Evolutionary conservation across 139 green algal species (phyloP), one percentile per base, ranked within the genome.

Genomic region (Zygnema cylindricum): DNA sequence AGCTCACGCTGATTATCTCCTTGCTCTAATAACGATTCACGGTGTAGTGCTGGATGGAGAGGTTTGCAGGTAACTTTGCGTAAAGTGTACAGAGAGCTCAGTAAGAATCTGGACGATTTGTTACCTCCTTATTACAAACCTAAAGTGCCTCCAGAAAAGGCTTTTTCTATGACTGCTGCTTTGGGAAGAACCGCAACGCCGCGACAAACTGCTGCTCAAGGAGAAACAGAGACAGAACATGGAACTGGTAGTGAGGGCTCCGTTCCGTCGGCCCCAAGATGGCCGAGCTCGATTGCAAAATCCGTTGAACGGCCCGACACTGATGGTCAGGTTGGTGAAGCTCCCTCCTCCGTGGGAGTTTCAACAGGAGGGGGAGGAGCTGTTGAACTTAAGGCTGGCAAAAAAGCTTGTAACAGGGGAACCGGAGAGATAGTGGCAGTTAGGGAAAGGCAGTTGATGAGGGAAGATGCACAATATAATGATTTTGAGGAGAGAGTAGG

Each of bases 41-140:
- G n/a, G n/a, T n/a, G n/a, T n/a, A n/a, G n/a, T n/a, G n/a, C n/a
- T n/a, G n/a, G n/a, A n/a, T 73, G 57, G 25, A 30, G 30, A n/a
- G 22, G 42, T 30, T 32, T 39, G 21, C 83, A 88, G 83, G 83
- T 88, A 63, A 88, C 83, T 41, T 57, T 88, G 76, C 76, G 83
- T 11, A 88, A 88, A 76, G 83, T 88, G 33, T 88, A 88, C 54
- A 88, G 82, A 39, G 83, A 88, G 69, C 69, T 88, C 33, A 32
- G 55, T 33, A 69, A 88, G 69, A 85, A 88, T 36, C 33, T 88
- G 1, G 83, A 88, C 32, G 43, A 76, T 25, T 69, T 88, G 69
- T 76, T 88, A 35, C 83, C 83, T 25, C 21, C 32, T 21, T n/a
- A 77, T 22, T 88, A 88, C 54, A 43, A 33, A 33, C 69, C 83